Evolutionary conservation across 75 land plant genomes (phyloP), one percentile per base, ranked within the genome.

Genomic region (Selaginella tamariscina): DNA sequence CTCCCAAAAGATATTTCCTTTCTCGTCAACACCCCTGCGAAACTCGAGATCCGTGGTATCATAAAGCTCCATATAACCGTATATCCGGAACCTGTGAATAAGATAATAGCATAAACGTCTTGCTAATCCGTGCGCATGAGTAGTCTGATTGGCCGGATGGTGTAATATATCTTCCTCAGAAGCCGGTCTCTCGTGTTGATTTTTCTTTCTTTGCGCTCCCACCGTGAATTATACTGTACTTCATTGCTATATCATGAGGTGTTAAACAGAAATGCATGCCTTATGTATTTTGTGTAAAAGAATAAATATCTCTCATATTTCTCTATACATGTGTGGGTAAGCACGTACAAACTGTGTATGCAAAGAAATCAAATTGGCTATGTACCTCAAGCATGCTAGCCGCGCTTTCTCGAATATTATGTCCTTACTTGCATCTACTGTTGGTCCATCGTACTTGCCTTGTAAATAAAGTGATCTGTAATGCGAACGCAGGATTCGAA

Each of bases 1-100:
- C 72, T 71, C 72, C 72, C 72, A 71, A 68, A 68, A 71, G 1
- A 71, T 68, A 23, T 71, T 30, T 15, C 72, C 72, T 32, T 67
- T 26, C 27, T 71, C 72, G 29, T 68, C 64, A 0, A 68, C 30
- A 71, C 26, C 32, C 13, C 49, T 9, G 66, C 59, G 70, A 29
- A 71, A 71, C 27, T 71, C 72, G 0, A 71, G 66, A 68, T 71
- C 71, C 2, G 72, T 71, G 18, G 71, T 71, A 27, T 71, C 33
- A 67, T 71, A 67, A 32, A 71, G 71, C 24, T 71, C 72, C 71
- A 71, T 71, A 33, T 71, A 30, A 29, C 72, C 72, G 32, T 31
- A 21, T 30, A 71, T 71, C 27, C 33, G 30, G 32, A 71, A 71
- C 30, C 31, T 71, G 71, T 71, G 72, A 27, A 71, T 71, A 27